Conservation (phyloP, 2,329 filamentous ascomycete genomes). For the Phialophora macrospora region DNA sequence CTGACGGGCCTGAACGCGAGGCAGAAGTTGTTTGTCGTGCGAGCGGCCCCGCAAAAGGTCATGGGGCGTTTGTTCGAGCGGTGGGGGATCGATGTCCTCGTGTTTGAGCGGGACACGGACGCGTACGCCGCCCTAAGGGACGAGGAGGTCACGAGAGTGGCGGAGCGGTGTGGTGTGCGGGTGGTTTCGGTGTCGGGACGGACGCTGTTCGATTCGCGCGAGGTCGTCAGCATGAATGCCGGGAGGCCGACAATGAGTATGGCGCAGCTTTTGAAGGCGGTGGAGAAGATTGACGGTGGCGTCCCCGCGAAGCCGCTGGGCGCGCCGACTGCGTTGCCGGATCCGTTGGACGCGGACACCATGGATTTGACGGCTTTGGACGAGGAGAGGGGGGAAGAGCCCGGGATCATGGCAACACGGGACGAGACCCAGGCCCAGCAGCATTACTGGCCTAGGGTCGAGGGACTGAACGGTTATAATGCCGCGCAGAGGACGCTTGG, state of each 20-base stretch:
- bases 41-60: slow-evolving; percentile 66
- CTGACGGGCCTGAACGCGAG: slow-evolving; percentile 72
- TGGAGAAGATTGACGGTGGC: slow-evolving; percentile 56
- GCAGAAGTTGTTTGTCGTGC: slow-evolving; percentile 72
- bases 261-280: slow-evolving; percentile 67
- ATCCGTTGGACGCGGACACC: slow-evolving; percentile 60
- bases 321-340: slow-evolving; percentile 63
- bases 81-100: slow-evolving; percentile 75
- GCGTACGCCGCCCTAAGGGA: slow-evolving; percentile 71
- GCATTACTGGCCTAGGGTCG: not conserved
- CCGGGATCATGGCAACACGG: slow-evolving; percentile 55
- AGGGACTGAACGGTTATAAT: slow-evolving; percentile 64
- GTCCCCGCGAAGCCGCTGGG: slow-evolving; percentile 65
- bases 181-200: slow-evolving; percentile 66
- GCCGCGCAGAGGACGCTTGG: slow-evolving; percentile 55
- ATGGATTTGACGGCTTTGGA: slow-evolving; percentile 54
- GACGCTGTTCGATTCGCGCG: slow-evolving; percentile 75
- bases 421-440: not conserved
- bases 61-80: slow-evolving; percentile 72
- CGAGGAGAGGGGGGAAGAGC: slow-evolving; percentile 42
- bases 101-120: slow-evolving; percentile 81
- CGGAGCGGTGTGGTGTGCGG: slow-evolving; percentile 67
- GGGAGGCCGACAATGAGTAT: slow-evolving; percentile 78
- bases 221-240: slow-evolving; percentile 67
- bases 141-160: slow-evolving; percentile 61